A percentile compares a stretch with the other conserved stretches of the same genome.
These are phyloP conservation scores for Rugiboletus extremiorientalis DNA, from an alignment of 1,284 basidiomycete species.

Conservation along the genomic window DNA sequence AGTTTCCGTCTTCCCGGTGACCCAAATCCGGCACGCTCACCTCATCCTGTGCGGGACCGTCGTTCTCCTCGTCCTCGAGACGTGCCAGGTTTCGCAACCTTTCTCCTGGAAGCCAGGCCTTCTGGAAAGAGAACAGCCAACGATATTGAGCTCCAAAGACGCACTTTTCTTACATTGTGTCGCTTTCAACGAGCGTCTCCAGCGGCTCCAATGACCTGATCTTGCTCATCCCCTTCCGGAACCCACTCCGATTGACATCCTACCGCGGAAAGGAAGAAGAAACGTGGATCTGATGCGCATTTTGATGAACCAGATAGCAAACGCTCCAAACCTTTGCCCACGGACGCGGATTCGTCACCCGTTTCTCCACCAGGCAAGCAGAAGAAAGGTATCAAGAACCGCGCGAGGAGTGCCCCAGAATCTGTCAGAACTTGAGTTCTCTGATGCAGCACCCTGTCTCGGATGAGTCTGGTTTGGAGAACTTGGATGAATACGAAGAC, in stretches of 20 bases:
- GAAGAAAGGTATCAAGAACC: constrained; percentile 20
- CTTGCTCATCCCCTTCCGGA: constrained; percentile 10
- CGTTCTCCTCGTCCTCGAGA: too few species aligned
- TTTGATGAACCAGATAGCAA: constrained; percentile 26
- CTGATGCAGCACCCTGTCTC: constrained; percentile 22
- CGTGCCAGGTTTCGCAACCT: constrained; percentile 27
- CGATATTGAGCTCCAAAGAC: constrained; percentile 21
- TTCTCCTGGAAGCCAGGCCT: constrained; percentile 24
- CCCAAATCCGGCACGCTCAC: too few species aligned
- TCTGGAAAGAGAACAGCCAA: constrained; percentile 23
- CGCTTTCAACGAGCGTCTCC: too few species aligned
- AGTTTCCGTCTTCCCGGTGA: too few species aligned
- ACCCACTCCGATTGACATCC: background rate
- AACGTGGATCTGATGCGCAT: constrained; percentile 18
- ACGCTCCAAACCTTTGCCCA: constrained; percentile 18
- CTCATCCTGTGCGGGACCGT: too few species aligned
- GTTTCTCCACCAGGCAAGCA: constrained; percentile 17
- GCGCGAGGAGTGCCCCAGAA: constrained; percentile 5
- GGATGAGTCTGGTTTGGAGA: constrained; percentile 15
- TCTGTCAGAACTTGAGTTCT: constrained; percentile 30
- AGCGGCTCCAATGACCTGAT: too few species aligned
- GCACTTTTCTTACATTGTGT: too few species aligned
- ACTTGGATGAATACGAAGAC: constrained; percentile 11
- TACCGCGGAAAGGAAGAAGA: constrained; percentile 17
- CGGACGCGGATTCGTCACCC: constrained; percentile 6